Percentiles rank a stretch among this genome's conserved stretches.
Conservation (phyloP, 805 yeast species). For the Candida cerambycidarum region DNA sequence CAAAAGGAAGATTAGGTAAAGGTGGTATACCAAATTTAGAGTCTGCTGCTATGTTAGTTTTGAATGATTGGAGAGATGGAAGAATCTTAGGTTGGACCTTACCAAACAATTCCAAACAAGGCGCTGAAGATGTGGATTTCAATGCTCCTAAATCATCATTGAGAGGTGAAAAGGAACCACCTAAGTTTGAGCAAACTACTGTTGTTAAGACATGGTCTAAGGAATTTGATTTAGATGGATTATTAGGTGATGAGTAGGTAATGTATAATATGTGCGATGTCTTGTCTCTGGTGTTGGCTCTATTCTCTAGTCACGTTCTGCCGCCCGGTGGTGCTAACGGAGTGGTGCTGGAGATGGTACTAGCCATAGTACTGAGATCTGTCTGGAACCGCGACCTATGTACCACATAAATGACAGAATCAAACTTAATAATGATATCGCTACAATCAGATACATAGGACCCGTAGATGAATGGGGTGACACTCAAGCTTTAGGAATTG, state of each 20-base stretch:
- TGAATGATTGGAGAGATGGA: constrained; percentile 98
- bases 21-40: constrained; percentile 92
- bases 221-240: constrained; percentile 88
- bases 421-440: constrained; percentile 38
- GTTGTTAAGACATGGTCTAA: constrained; percentile 90
- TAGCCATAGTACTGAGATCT: no score
- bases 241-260: constrained; percentile 48
- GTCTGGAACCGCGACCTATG: no score
- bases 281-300: no score
- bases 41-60: constrained; percentile 77
- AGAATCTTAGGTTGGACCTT: constrained; percentile 87
- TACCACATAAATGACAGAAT: constrained; percentile 20
- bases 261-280: no score
- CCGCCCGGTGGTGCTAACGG: no score
- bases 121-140: constrained; percentile 16
- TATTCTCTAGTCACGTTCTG: no score
- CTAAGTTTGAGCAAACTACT: constrained; percentile 63
- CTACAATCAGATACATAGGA: constrained; percentile 68
- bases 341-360: no score
- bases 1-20: constrained; percentile 85
- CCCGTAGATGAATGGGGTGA: constrained; percentile 58
- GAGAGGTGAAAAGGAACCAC: constrained; percentile 45
- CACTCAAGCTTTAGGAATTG: constrained; percentile 65
- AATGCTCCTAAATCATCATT: constrained; percentile 39
- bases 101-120: constrained; percentile 57